Evolutionary conservation across 1,284 basidiomycete species (phyloP).

Genomic region (Phellinidium pouzarii): DNA sequence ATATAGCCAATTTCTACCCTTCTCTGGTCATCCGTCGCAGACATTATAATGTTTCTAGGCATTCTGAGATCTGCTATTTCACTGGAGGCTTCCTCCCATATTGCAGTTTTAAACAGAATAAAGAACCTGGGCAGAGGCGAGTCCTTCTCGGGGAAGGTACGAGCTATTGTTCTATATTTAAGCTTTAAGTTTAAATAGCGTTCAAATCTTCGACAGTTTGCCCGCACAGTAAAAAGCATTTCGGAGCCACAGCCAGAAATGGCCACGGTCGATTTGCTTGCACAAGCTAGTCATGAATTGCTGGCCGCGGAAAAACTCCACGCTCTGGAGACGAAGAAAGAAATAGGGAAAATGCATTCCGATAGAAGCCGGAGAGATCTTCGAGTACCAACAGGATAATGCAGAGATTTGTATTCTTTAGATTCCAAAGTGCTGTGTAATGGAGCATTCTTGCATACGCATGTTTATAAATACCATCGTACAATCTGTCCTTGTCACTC

Average conservation of each 20-base stretch:
- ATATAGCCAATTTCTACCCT: slow-evolving; percentile 49
- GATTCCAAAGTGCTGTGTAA: neutral
- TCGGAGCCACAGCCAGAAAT: slow-evolving; percentile 43
- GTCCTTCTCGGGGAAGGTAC: slow-evolving; percentile 42
- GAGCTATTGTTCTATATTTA: slow-evolving; percentile 10
- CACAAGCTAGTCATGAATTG: slow-evolving; percentile 51
- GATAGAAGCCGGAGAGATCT: slow-evolving; percentile 24
- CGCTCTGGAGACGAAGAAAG: slow-evolving; percentile 37
- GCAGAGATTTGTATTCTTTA: neutral
- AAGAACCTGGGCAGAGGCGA: slow-evolving; percentile 40
- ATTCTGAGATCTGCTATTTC: slow-evolving; percentile 47
- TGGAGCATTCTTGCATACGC: too few relatives aligned
- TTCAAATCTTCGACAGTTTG: slow-evolving; percentile 32
- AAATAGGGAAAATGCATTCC: slow-evolving; percentile 17
- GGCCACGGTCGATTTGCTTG: slow-evolving; percentile 37
- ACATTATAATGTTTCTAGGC: slow-evolving; percentile 57
- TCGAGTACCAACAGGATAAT: slow-evolving; percentile 9
- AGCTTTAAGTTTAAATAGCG: neutral
- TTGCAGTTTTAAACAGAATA: slow-evolving; percentile 43
- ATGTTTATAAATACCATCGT: slow-evolving; percentile 8
- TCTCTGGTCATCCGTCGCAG: slow-evolving; percentile 53
- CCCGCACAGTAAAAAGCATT: slow-evolving; percentile 43
- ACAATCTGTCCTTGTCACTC: neutral
- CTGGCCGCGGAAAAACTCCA: slow-evolving; percentile 57
- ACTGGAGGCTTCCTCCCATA: slow-evolving; percentile 45